Conservation (phyloP, 441 rosid genomes). For the Corymbia citriodora region DNA sequence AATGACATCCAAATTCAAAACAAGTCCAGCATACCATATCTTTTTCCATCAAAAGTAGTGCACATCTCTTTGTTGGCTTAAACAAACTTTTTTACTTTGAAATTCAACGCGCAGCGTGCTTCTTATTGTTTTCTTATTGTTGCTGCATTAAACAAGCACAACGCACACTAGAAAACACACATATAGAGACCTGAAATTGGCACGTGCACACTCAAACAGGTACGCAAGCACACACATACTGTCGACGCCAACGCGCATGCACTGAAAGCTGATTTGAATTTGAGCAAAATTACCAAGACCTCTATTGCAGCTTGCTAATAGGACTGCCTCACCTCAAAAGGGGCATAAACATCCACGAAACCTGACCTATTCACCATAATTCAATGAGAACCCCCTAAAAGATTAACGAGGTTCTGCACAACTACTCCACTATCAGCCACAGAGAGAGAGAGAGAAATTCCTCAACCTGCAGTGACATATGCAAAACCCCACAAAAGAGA, state of each 20-base stretch:
- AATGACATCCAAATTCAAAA: background rate
- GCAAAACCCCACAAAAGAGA: background rate
- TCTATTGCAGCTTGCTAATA: background rate
- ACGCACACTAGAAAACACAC: background rate
- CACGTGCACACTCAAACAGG: background rate
- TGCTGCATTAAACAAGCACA: background rate
- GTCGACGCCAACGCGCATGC: rapidly evolving
- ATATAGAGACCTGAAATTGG: background rate
- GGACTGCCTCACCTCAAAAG: background rate
- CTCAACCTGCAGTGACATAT: background rate
- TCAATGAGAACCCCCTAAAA: background rate
- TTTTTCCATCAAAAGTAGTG: background rate
- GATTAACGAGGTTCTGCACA: background rate
- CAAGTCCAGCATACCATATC: background rate
- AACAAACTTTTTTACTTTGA: background rate
- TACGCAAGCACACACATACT: background rate
- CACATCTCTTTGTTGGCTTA: background rate
- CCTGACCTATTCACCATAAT: background rate
- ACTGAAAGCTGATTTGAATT: background rate
- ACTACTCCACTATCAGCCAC: background rate
- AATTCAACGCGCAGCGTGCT: background rate
- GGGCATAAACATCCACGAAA: background rate
- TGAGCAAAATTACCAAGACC: background rate
- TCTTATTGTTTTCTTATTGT: background rate
- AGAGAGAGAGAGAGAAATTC: background rate